Evolutionary conservation across 169 alveolate genomes (phyloP).

Genomic region (Plasmodium knowlesi): DNA sequence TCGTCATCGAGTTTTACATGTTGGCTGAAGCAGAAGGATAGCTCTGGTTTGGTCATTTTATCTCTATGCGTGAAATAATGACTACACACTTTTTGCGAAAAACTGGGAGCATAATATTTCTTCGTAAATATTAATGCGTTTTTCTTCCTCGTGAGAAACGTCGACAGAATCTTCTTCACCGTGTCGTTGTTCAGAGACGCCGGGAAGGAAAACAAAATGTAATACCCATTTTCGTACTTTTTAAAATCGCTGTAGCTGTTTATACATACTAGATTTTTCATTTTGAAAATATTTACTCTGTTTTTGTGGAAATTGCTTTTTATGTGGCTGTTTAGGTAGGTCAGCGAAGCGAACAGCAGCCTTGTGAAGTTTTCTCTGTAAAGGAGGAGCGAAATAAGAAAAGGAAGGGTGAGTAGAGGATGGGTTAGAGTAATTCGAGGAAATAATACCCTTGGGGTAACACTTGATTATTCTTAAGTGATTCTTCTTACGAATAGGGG

Average conservation of each 20-base stretch:
- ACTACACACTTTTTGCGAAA: conserved; percentile 22
- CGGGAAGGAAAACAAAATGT: conserved; percentile 62
- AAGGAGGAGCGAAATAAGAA: not conserved
- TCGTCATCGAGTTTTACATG: conserved; percentile 48
- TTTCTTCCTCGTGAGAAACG: conserved; percentile 42
- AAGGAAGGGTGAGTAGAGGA: not conserved
- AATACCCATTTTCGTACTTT: conserved; percentile 64
- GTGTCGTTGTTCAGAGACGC: conserved; percentile 42
- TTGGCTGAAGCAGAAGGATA: conserved; percentile 15
- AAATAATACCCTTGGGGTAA: not conserved
- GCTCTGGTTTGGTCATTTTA: not conserved
- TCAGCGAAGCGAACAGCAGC: conserved; percentile 39
- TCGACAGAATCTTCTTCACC: conserved; percentile 26
- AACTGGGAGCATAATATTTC: not conserved
- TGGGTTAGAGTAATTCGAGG: not conserved
- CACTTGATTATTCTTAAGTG: not conserved
- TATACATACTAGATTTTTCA: conserved; percentile 43
- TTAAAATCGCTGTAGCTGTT: conserved; percentile 49
- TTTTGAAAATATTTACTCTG: conserved; percentile 61
- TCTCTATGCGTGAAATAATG: not conserved
- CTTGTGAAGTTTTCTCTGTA: conserved; percentile 51
- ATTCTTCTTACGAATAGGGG: conserved; percentile 39
- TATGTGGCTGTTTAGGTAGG: conserved; percentile 52
- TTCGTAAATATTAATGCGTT: conserved; percentile 48
- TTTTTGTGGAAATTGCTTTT: conserved; percentile 61